Conservation (phyloP, 345 rosid species). For the Gossypium australe region DNA sequence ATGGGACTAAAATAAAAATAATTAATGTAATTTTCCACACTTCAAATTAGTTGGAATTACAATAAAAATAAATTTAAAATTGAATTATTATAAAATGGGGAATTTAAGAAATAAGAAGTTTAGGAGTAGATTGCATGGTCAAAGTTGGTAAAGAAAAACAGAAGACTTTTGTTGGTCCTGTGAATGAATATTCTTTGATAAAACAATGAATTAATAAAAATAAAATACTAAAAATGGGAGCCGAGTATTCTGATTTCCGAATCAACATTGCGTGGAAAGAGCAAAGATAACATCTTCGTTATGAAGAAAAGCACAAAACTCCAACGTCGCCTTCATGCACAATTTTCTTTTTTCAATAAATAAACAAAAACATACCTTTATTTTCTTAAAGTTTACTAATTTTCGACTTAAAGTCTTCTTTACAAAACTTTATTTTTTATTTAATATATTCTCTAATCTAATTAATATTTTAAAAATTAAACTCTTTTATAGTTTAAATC, state of each 20-base stretch:
- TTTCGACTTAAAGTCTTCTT: background rate
- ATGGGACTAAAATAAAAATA: too few relatives aligned
- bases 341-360: background rate
- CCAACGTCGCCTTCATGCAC: background rate
- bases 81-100: background rate
- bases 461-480: too few relatives aligned
- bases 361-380: background rate
- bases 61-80: too few relatives aligned
- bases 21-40: too few relatives aligned
- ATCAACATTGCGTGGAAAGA: constrained; percentile 14
- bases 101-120: too few relatives aligned
- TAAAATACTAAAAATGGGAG: background rate
- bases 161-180: background rate
- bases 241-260: background rate
- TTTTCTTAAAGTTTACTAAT: background rate
- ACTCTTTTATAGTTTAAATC: too few relatives aligned
- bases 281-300: constrained; percentile 2
- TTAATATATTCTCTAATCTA: too few relatives aligned
- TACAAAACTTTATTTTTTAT: too few relatives aligned
- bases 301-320: constrained; percentile 11
- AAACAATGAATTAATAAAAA: background rate
- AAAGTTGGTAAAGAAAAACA: background rate
- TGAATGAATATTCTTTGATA: background rate
- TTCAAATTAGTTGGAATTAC: too few relatives aligned
- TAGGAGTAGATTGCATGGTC: background rate